phyloP scores from a whole-genome alignment of 106 monocot species.

The Apostasia ramifera region DNA sequence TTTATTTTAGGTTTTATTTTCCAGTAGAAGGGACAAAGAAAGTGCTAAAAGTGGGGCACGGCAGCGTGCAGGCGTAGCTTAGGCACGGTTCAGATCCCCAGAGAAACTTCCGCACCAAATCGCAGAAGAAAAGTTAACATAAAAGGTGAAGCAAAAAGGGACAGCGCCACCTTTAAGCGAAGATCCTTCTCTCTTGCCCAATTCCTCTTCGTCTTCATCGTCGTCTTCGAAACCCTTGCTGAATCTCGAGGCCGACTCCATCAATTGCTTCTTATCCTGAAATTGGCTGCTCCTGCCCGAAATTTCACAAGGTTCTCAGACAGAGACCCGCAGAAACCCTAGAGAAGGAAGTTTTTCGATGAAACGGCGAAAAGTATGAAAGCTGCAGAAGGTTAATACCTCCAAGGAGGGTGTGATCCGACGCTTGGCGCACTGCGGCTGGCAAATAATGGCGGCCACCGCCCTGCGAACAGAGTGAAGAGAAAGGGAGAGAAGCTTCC shows the following conservation, averaged over 20 bases:
- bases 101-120: not conserved
- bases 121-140: not conserved
- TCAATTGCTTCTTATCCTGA: constrained; percentile 16
- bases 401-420: constrained; percentile 9
- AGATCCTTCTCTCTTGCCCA: constrained; percentile 15
- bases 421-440: constrained; percentile 7
- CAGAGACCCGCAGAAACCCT: not conserved
- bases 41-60: not conserved
- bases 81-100: not conserved
- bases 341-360: not conserved
- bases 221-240: constrained; percentile 17
- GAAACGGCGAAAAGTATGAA: not conserved
- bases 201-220: constrained; percentile 15
- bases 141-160: not conserved
- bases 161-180: constrained; percentile 13
- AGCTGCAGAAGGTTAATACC: constrained; percentile 6
- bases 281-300: constrained; percentile 2
- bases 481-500: not conserved
- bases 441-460: constrained; percentile 15
- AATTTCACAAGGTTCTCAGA: not conserved
- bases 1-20: not conserved
- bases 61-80: not conserved
- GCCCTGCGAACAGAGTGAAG: constrained; percentile 4
- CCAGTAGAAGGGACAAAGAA: not conserved
- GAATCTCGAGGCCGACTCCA: constrained; percentile 21